A percentile compares a stretch with the other conserved stretches of the same genome.
phyloP scores from a whole-genome alignment of 169 alveolate genomes.

The Cryptosporidium xiaoi region DNA sequence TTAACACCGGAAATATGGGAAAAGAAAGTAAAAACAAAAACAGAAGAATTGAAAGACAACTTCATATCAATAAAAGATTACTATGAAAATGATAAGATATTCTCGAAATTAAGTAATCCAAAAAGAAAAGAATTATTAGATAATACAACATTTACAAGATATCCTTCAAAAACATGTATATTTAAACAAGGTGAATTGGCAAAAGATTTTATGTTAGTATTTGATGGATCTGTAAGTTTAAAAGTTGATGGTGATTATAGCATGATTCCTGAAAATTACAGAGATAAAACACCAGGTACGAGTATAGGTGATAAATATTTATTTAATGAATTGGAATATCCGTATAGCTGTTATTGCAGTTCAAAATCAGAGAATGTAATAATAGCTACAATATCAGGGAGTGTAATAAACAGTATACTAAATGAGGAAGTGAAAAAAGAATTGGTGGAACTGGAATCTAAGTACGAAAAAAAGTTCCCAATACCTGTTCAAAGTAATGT shows the following conservation, averaged over 20 bases:
- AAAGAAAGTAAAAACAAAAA: constrained; percentile 3
- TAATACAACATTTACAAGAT: constrained; percentile 38
- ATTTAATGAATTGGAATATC: constrained; percentile 29
- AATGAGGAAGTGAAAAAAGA: constrained; percentile 33
- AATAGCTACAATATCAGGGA: constrained; percentile 16
- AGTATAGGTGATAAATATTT: constrained; percentile 59
- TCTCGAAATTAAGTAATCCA: neutral
- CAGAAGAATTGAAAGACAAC: constrained; percentile 10
- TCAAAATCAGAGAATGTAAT: constrained; percentile 30
- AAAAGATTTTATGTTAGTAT: constrained; percentile 36
- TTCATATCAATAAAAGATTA: constrained; percentile 33
- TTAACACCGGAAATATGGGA: constrained; percentile 46
- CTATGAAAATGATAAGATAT: constrained; percentile 13
- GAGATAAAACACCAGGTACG: constrained; percentile 23
- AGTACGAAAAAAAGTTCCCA: constrained; percentile 31
- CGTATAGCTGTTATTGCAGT: constrained; percentile 53
- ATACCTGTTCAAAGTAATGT: constrained; percentile 35
- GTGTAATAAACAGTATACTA: neutral
- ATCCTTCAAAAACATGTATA: constrained; percentile 60
- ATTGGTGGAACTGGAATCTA: constrained; percentile 2
- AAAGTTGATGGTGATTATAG: constrained; percentile 39
- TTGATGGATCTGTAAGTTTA: constrained; percentile 47
- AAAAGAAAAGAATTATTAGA: constrained; percentile 14
- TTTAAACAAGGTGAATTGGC: constrained; percentile 63
- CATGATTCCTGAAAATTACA: constrained; percentile 24